phyloP scores from a whole-genome alignment of 495 filamentous ascomycete genomes.

The Margaritispora aquatica region DNA sequence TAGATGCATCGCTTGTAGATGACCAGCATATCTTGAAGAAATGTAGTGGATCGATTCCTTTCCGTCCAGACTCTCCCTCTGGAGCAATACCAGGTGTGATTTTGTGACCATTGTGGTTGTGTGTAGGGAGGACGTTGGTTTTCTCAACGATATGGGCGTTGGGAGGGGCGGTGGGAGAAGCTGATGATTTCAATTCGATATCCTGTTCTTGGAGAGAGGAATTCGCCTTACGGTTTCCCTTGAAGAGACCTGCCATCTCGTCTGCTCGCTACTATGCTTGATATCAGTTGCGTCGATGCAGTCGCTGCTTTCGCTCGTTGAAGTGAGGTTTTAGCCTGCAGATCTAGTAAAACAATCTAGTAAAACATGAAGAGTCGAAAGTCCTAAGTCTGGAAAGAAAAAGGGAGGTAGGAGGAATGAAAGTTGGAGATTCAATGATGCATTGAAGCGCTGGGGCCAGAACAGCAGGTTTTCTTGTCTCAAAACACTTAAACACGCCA shows the following conservation, averaged over 20 bases:
- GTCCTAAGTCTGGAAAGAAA: background rate
- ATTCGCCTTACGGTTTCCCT: background rate
- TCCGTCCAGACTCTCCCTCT: constrained; percentile 52
- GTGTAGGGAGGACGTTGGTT: constrained; percentile 1
- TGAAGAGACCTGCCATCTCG: background rate
- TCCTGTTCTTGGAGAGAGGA: background rate
- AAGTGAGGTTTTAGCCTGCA: background rate
- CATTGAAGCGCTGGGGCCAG: background rate
- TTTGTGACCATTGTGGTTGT: constrained; percentile 12
- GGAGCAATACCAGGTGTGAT: constrained; percentile 4
- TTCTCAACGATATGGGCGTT: background rate
- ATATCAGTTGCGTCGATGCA: background rate
- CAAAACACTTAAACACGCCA: background rate
- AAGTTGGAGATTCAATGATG: background rate
- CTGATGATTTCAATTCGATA: background rate
- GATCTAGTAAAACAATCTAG: background rate
- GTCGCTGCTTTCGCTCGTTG: background rate
- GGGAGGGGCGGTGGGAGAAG: background rate
- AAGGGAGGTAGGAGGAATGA: background rate
- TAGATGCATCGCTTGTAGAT: constrained; percentile 16
- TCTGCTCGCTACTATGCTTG: background rate
- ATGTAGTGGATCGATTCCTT: constrained; percentile 52
- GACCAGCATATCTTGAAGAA: constrained; percentile 55
- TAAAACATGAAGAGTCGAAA: background rate
- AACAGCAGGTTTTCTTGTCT: background rate